These are phyloP conservation scores for Prosopis cineraria DNA, from an alignment of 306 rosid species.

Conservation along the genomic window DNA sequence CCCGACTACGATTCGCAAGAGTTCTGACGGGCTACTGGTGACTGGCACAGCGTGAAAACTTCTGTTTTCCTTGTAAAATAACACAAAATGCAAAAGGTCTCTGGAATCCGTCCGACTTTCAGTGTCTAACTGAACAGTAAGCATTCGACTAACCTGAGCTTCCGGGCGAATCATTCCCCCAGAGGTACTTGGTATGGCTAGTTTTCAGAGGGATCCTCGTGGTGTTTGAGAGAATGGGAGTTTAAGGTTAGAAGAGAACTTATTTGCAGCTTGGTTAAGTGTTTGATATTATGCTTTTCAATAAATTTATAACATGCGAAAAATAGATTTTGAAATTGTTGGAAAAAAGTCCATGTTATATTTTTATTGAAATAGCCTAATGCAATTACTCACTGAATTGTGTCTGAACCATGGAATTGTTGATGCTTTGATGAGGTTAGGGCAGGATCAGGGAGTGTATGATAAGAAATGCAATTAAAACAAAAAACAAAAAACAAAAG, in stretches of 20 bases:
- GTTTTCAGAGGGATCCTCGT: background rate
- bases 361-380: background rate
- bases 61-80: constrained; percentile 1
- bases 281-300: background rate
- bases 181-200: constrained; percentile 27
- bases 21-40: constrained; percentile 43
- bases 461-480: constrained; percentile 39
- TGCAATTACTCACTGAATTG: background rate
- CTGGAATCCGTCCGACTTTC: background rate
- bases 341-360: background rate
- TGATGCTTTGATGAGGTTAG: constrained; percentile 32
- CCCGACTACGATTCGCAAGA: constrained; percentile 88
- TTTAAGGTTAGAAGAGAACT: constrained; percentile 4
- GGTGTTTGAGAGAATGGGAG: background rate
- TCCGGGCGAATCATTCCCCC: constrained; percentile 30
- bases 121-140: background rate
- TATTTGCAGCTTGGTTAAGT: background rate
- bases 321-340: background rate
- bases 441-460: constrained; percentile 37
- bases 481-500: too few relatives aligned
- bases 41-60: constrained; percentile 30
- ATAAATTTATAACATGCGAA: background rate
- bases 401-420: background rate
- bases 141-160: constrained; percentile 9
- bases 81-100: constrained; percentile 37